Evolutionary conservation across 2,329 filamentous ascomycete species (phyloP).

Genomic region (Phialophora macrospora): DNA sequence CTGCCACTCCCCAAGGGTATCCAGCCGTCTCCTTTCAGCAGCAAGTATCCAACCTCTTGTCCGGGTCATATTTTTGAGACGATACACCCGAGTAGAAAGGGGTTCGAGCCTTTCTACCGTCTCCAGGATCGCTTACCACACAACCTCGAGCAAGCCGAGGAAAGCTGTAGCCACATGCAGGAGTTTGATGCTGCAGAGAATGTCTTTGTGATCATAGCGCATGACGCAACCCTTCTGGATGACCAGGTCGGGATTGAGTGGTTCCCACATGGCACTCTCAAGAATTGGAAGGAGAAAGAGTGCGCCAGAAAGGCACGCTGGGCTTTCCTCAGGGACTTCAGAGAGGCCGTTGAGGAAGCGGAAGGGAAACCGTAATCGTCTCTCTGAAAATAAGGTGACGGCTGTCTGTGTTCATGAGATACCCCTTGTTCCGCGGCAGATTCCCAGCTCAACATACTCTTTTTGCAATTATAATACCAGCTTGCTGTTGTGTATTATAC

Average conservation of each 20-base stretch:
- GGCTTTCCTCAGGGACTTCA: conserved; percentile 22
- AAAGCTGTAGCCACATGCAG: conserved; percentile 37
- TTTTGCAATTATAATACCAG: neutral
- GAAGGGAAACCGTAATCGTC: neutral
- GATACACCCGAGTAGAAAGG: neutral
- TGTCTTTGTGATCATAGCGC: conserved; percentile 41
- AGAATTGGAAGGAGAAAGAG: conserved; percentile 45
- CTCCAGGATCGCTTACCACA: conserved; percentile 1
- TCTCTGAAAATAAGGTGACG: neutral
- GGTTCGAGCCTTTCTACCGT: conserved; percentile 25
- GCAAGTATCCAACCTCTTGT: neutral
- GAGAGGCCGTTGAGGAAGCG: neutral
- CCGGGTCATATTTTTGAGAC: conserved; percentile 12
- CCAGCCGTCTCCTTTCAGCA: neutral
- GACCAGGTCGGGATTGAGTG: conserved; percentile 35
- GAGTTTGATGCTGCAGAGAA: conserved; percentile 40
- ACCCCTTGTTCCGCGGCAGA: neutral
- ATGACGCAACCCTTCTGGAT: conserved; percentile 38
- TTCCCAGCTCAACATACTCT: neutral
- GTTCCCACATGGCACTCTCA: conserved; percentile 40
- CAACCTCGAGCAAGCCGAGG: conserved; percentile 24
- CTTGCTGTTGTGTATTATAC: conserved; percentile 4
- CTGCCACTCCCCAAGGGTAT: conserved; percentile 40
- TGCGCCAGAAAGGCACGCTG: conserved; percentile 36
- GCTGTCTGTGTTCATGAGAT: neutral